Conservation (phyloP, 73 alveolate genomes). For the Effrenium voratum region DNA sequence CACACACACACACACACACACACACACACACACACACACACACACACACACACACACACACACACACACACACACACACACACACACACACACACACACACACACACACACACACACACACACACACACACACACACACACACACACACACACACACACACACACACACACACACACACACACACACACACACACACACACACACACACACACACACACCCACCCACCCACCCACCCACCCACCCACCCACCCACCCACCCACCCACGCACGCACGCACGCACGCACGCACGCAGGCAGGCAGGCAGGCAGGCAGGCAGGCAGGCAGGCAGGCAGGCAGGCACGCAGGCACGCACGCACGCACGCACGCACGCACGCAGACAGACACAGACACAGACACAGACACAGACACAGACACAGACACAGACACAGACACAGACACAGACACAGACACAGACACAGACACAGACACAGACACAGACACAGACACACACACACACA, state of each 20-base stretch:
- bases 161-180: conserved; percentile 4
- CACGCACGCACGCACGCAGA: too few relatives aligned
- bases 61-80: not conserved
- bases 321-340: too few relatives aligned
- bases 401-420: not conserved
- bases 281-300: too few relatives aligned
- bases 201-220: too few relatives aligned
- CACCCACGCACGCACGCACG: too few relatives aligned
- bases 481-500: not conserved
- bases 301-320: too few relatives aligned
- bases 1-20: not conserved
- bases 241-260: too few relatives aligned
- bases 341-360: too few relatives aligned
- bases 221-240: too few relatives aligned
- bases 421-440: not conserved
- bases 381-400: not conserved
- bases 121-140: not conserved
- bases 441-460: not conserved
- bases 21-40: not conserved
- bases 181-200: conserved; percentile 6
- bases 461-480: not conserved
- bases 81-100: not conserved
- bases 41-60: not conserved
- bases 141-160: conserved; percentile 4
- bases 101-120: not conserved